phyloP scores from a whole-genome alignment of 169 alveolate species.

The Sarcocystis neurona region DNA sequence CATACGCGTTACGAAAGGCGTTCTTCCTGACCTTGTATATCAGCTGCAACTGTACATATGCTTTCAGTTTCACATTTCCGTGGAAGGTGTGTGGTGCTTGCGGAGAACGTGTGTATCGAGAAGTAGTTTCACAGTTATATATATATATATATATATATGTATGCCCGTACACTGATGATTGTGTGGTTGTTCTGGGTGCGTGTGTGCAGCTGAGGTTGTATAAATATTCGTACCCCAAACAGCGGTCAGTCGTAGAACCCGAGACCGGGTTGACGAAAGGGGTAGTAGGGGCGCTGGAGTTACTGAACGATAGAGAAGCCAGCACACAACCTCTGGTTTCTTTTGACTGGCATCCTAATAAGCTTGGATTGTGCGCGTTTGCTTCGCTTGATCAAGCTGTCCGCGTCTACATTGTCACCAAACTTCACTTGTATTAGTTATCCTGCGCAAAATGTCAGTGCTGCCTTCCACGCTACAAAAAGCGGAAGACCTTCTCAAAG shows the following conservation, averaged over 20 bases:
- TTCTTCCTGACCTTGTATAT: not conserved
- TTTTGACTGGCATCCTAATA: slow-evolving; percentile 86
- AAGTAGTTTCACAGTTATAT: no score
- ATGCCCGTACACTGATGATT: not conserved
- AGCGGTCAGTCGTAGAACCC: slow-evolving; percentile 80
- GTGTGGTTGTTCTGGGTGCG: not conserved
- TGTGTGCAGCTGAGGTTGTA: slow-evolving; percentile 63
- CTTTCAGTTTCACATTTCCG: not conserved
- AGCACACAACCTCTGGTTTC: slow-evolving; percentile 91
- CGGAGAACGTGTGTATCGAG: no score
- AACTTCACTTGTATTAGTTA: slow-evolving; percentile 59
- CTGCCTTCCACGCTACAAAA: not conserved
- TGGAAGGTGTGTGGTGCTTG: no score
- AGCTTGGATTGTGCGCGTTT: slow-evolving; percentile 75
- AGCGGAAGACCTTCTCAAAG: not conserved
- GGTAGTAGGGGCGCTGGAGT: slow-evolving; percentile 86
- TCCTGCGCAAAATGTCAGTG: no score
- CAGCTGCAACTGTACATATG: not conserved
- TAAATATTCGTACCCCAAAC: slow-evolving; percentile 84
- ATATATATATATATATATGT: no score
- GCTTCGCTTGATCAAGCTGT: slow-evolving; percentile 91
- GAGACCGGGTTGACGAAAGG: slow-evolving; percentile 80
- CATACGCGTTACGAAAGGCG: not conserved
- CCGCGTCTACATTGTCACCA: slow-evolving; percentile 77
- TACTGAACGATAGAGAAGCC: slow-evolving; percentile 86